These are phyloP conservation scores for Pseudozyma thailandica DNA, from an alignment of 1,284 basidiomycete genomes.

Conservation along the genomic window DNA sequence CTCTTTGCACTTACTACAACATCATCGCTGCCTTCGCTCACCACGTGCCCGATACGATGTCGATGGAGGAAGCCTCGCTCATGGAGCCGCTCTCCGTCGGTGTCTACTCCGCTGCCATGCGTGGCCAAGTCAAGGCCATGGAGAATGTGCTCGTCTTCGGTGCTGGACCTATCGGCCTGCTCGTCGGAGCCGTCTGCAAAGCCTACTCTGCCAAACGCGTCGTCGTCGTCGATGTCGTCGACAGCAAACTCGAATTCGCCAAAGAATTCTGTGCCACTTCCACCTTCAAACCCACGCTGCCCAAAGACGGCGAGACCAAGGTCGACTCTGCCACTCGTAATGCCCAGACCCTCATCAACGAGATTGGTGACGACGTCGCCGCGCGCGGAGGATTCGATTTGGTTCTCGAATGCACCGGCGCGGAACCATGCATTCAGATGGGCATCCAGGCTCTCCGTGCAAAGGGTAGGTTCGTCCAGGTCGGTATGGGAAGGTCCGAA, in stretches of 20 bases:
- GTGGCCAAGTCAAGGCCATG: constrained; percentile 75
- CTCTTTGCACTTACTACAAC: constrained; percentile 76
- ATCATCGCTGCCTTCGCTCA: constrained; percentile 66
- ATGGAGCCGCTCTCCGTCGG: constrained; percentile 95
- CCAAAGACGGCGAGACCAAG: constrained; percentile 56
- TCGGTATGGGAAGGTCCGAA: constrained; percentile 71
- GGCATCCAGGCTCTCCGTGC: constrained; percentile 53
- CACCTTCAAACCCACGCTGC: constrained; percentile 74
- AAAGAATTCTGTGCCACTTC: constrained; percentile 88
- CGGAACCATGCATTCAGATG: constrained; percentile 66
- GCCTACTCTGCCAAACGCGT: constrained; percentile 71
- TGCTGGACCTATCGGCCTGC: constrained; percentile 86
- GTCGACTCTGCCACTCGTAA: constrained; percentile 71
- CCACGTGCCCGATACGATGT: constrained; percentile 69
- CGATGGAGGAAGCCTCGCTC: constrained; percentile 71
- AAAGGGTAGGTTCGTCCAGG: constrained; percentile 71
- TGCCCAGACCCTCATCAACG: constrained; percentile 69
- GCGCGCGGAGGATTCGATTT: constrained; percentile 73
- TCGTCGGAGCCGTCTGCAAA: constrained; percentile 91
- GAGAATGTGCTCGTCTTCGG: constrained; percentile 77
- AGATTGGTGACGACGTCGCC: constrained; percentile 70
- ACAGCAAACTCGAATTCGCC: constrained; percentile 85
- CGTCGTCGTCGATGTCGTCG: constrained; percentile 76
- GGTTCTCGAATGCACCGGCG: constrained; percentile 74
- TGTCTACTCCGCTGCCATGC: constrained; percentile 83